Conservation (phyloP, 2,329 filamentous ascomycete species). For the Pseudogymnoascus sp. region DNA sequence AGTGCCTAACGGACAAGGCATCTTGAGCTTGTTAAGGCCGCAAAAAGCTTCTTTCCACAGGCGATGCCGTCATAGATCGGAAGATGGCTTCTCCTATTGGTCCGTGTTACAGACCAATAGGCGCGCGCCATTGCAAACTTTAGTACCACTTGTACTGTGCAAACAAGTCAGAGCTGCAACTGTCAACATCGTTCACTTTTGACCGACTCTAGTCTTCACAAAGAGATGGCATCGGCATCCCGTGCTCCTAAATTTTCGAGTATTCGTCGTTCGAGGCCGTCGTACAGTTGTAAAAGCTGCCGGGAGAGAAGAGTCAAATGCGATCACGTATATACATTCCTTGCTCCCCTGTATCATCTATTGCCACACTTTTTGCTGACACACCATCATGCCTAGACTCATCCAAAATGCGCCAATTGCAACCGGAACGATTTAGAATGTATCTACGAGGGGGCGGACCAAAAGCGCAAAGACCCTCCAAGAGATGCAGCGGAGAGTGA, state of each 20-base stretch:
- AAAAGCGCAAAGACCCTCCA: neutral
- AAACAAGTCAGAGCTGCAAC: neutral
- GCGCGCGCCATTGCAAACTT: neutral
- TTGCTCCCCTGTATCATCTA: neutral
- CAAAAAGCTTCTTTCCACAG: neutral
- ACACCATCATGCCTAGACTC: neutral
- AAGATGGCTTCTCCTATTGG: neutral
- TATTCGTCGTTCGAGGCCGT: neutral
- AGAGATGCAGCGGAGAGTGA: neutral
- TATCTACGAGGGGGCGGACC: neutral
- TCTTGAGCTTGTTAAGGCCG: neutral
- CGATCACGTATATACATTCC: neutral
- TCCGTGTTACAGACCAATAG: too few relatives aligned
- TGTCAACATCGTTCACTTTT: neutral
- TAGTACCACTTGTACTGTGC: neutral
- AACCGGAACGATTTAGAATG: neutral
- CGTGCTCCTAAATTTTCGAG: neutral
- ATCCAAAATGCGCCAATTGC: neutral
- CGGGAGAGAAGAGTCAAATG: neutral
- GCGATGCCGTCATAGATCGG: neutral
- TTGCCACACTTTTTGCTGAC: neutral
- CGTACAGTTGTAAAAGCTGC: neutral
- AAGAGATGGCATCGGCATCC: neutral
- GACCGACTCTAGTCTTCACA: neutral
- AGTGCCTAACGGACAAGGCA: neutral